phyloP scores from a whole-genome alignment of 257 asterid species.

The Lavandula angustifolia region DNA sequence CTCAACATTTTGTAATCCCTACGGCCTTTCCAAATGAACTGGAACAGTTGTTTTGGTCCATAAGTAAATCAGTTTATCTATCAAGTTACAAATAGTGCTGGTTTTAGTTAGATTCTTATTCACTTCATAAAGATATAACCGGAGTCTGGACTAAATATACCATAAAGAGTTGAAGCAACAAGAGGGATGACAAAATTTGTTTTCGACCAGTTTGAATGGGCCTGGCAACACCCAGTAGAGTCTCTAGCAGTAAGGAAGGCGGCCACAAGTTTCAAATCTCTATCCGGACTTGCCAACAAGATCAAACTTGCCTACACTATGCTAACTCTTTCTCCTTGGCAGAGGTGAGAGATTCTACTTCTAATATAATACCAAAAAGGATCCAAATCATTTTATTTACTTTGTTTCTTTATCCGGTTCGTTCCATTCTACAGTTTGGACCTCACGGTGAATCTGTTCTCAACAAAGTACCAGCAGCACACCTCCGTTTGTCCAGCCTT shows the following conservation, averaged over 20 bases:
- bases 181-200: conserved; percentile 2
- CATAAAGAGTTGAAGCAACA: not conserved
- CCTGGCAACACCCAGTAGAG: conserved; percentile 94
- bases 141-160: not conserved
- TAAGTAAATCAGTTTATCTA: too few species aligned
- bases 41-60: too few species aligned
- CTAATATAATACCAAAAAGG: not conserved
- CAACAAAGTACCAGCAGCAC: conserved; percentile 72
- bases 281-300: conserved; percentile 81
- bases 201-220: conserved; percentile 88
- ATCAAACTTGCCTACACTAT: conserved; percentile 78
- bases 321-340: conserved; percentile 89
- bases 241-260: conserved; percentile 80
- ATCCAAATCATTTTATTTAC: not conserved
- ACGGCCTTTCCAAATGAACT: too few species aligned
- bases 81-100: too few species aligned
- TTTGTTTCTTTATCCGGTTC: not conserved
- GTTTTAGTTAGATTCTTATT: not conserved
- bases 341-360: conserved; percentile 46
- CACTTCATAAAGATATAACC: not conserved
- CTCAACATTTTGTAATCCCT: too few species aligned
- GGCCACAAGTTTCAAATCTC: conserved; percentile 70
- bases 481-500: conserved; percentile 60
- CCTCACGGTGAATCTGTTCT: conserved; percentile 77
- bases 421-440: conserved; percentile 52